Base-by-base conservation (phyloP, 192 early-diverging fungal genomes). In the Rhizophagus prolifer region DNA sequence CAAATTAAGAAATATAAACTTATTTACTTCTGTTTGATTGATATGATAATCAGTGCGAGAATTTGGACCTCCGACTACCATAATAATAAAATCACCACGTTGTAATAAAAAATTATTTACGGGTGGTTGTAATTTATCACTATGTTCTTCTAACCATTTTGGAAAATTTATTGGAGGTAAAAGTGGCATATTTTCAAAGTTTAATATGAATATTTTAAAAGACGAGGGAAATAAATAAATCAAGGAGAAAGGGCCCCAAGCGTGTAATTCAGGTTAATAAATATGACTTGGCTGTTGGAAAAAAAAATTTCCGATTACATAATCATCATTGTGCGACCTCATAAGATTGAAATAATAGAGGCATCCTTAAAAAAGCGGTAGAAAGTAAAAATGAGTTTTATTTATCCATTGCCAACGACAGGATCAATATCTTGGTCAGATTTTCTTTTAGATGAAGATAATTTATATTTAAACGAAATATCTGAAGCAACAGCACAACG, bases 11-110 rank as follows among this genome's bases (percentile, higher is more conserved):
- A 38, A 69, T 14, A 10, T 46, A 41, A 72, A 26, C 26, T 19
- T 26, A 26, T 16, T 13, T 81, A 93, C 92, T 88, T 99, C 97
- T 5, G 97, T 99, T 70, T 91, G 88, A 84, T 99, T 99, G 75
- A 98, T 84, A 79, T 99, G 97, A 84, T 95, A 99, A 85, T 99
- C 97, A 21, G 94, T 97, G 34, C 97, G 90, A 64, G 89, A 88
- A 84, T 99, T 99, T 46, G 97, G 97, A 3, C 94, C 94, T 12
- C 95, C 97, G 7, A 98, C 92, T 3, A 90, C 91, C 95, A 97
- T 96, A 68, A 99, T 89, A 70, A 91, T 93, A 80, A 92, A 96
- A 82, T 97, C 95, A 2, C 84, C 78, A 28, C 91, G 88, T 59
- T 92, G 90, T 75, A 91, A 92, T 36, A 99, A 85, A 79, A 88